phyloP scores from a whole-genome alignment of 768 basidiomycete genomes.

The Tulasnella sp. region DNA sequence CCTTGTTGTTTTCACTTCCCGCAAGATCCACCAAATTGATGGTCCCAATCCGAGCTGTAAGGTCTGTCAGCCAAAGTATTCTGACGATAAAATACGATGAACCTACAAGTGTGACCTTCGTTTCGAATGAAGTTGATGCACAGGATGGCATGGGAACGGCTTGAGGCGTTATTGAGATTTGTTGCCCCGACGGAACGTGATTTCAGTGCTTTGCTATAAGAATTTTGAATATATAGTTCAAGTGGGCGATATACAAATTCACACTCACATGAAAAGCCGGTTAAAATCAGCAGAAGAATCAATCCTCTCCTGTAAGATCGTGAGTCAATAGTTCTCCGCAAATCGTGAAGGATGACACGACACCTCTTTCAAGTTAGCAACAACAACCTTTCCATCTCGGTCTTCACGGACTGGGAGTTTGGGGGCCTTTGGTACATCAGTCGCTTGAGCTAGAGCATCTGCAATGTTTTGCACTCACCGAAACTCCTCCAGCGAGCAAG shows the following conservation, averaged over 20 bases:
- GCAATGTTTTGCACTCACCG: slow-evolving; percentile 31
- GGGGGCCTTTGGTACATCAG: slow-evolving; percentile 28
- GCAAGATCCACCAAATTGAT: slow-evolving; percentile 83
- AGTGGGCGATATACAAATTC: neutral
- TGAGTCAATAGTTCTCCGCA: neutral
- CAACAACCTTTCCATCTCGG: slow-evolving; percentile 39
- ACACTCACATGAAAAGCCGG: neutral
- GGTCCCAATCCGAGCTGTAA: slow-evolving; percentile 52
- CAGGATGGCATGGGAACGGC: slow-evolving; percentile 78
- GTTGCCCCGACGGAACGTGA: slow-evolving; percentile 78
- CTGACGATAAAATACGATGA: neutral
- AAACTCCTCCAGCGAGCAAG: slow-evolving; percentile 59
- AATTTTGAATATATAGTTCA: neutral
- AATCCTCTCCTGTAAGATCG: neutral
- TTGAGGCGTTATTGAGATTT: slow-evolving; percentile 70
- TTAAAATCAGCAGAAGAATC: neutral
- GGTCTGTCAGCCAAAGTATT: slow-evolving; percentile 7
- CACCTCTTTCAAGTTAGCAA: slow-evolving; percentile 35
- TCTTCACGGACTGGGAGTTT: slow-evolving; percentile 47
- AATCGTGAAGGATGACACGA: neutral
- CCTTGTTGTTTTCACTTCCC: slow-evolving; percentile 85
- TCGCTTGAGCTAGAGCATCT: neutral
- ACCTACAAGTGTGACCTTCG: slow-evolving; percentile 18
- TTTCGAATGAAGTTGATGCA: slow-evolving; percentile 54
- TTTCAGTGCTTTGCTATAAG: slow-evolving; percentile 26